These are phyloP conservation scores for Penicillium sp. DNA, from an alignment of 2,329 filamentous ascomycete species.

Conservation along the genomic window DNA sequence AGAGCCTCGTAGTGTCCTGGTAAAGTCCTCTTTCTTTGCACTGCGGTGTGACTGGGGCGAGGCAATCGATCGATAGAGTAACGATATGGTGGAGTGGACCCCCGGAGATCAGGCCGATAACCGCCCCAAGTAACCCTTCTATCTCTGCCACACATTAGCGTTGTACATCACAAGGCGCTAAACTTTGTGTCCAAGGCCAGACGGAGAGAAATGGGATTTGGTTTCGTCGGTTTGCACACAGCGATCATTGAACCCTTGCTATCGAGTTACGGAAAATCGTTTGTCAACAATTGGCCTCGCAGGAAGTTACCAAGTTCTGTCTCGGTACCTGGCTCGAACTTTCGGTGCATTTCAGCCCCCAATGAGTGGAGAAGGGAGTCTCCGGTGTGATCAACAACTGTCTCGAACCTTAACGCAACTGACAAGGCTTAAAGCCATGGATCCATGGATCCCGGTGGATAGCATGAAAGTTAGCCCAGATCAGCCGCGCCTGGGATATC, in stretches of 20 bases:
- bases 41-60: not conserved
- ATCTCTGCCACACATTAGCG: slow-evolving; percentile 21
- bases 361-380: not conserved
- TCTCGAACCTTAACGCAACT: slow-evolving; percentile 11
- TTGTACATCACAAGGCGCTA: slow-evolving; percentile 17
- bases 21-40: not conserved
- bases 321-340: slow-evolving; percentile 1
- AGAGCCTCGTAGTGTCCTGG: not conserved
- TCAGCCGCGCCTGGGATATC: not conserved
- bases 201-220: slow-evolving; percentile 1
- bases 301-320: not conserved
- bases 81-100: slow-evolving; percentile 4
- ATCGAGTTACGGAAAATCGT: not conserved
- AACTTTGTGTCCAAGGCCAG: slow-evolving; percentile 17
- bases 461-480: slow-evolving; percentile 3
- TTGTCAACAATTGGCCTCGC: not conserved
- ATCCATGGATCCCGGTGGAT: slow-evolving; percentile 11
- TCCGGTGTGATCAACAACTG: slow-evolving; percentile 5
- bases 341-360: not conserved
- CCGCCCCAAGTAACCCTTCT: slow-evolving; percentile 14
- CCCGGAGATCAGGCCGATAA: slow-evolving; percentile 9
- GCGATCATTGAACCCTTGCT: not conserved
- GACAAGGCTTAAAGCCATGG: slow-evolving; percentile 6
- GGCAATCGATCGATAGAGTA: not conserved
- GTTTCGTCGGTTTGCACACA: not conserved